A percentile compares a stretch with the other conserved stretches of the same genome.
These are phyloP conservation scores for Logfia minima DNA, from an alignment of 129 eudicot species.

Conservation along the genomic window DNA sequence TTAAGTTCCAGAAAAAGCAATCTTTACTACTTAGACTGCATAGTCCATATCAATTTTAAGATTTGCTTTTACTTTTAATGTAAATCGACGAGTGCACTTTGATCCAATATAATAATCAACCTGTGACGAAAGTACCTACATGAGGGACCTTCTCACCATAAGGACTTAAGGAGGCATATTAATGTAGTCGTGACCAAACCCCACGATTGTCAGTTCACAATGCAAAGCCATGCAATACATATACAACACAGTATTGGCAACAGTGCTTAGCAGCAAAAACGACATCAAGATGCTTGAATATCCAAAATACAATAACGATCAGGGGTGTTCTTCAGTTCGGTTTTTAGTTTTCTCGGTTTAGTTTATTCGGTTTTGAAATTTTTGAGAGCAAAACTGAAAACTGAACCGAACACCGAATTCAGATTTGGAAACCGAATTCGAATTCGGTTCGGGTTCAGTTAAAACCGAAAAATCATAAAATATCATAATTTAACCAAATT, in stretches of 20 bases:
- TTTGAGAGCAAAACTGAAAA: too few species aligned
- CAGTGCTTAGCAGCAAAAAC: neutral
- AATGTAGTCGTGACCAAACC: slow-evolving; percentile 64
- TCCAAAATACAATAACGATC: neutral
- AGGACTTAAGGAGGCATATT: slow-evolving; percentile 73
- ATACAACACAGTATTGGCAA: slow-evolving; percentile 49
- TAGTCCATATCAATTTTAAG: neutral
- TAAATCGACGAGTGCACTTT: neutral
- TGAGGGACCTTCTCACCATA: slow-evolving; percentile 68
- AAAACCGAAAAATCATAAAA: too few species aligned
- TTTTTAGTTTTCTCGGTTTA: too few species aligned
- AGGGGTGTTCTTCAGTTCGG: too few species aligned
- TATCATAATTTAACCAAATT: too few species aligned
- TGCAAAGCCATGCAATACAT: slow-evolving; percentile 73
- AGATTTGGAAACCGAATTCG: too few species aligned
- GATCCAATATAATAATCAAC: slow-evolving; percentile 15
- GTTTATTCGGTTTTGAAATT: too few species aligned
- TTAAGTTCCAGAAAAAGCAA: too few species aligned
- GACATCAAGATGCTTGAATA: neutral
- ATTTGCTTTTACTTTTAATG: neutral
- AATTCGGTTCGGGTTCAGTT: too few species aligned
- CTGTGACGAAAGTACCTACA: slow-evolving; percentile 45
- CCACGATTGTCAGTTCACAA: slow-evolving; percentile 67
- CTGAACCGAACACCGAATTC: too few species aligned
- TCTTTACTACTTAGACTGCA: neutral